These are phyloP conservation scores for Coriaria nepalensis DNA, from an alignment of 306 rosid species.

Conservation along the genomic window DNA sequence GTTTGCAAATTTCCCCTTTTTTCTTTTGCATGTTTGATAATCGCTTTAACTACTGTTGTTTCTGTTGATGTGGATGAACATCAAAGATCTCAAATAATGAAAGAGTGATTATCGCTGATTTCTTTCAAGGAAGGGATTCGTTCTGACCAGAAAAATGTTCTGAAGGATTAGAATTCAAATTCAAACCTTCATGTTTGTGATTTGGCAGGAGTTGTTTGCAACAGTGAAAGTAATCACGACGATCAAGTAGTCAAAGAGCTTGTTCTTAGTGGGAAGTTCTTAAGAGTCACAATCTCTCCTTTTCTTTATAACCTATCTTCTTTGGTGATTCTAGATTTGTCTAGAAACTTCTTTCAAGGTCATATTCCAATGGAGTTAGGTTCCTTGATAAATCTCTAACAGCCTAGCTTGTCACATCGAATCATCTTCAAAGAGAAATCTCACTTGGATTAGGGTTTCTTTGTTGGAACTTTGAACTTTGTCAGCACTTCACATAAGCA, in stretches of 20 bases:
- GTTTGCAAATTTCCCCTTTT: constrained; percentile 19
- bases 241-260: constrained; percentile 38
- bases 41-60: constrained; percentile 17
- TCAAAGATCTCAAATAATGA: constrained; percentile 20
- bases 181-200: constrained; percentile 36
- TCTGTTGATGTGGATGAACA: neutral
- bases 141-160: constrained; percentile 45
- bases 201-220: constrained; percentile 75
- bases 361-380: constrained; percentile 63
- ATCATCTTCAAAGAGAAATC: constrained; percentile 45
- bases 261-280: constrained; percentile 52
- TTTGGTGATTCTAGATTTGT: constrained; percentile 60
- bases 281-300: constrained; percentile 60
- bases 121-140: constrained; percentile 59
- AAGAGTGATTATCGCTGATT: constrained; percentile 40
- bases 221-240: constrained; percentile 25
- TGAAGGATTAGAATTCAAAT: constrained; percentile 43
- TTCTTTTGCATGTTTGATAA: constrained; percentile 13
- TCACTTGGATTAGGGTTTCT: constrained; percentile 51
- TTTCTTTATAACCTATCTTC: constrained; percentile 56
- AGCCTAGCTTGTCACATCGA: constrained; percentile 53
- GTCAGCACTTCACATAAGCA: too few species aligned
- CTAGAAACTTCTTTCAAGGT: constrained; percentile 56
- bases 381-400: constrained; percentile 31
- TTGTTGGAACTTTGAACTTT: too few species aligned